Base-by-base conservation (phyloP, 2,329 filamentous ascomycete genomes). In the Aspergillus candidus region DNA sequence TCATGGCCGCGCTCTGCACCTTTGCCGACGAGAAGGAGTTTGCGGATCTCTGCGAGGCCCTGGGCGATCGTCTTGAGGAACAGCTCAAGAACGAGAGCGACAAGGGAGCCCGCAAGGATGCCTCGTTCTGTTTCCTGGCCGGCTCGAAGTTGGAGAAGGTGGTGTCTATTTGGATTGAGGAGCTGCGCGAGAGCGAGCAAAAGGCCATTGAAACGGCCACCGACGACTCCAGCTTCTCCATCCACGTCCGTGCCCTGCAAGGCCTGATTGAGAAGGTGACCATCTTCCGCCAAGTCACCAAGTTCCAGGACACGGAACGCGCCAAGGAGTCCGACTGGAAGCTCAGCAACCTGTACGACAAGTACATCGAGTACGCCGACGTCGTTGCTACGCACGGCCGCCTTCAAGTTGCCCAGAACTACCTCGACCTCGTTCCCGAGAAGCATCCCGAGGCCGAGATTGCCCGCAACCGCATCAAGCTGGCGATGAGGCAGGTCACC, bases 111-210 rank as follows among this genome's bases (percentile, higher is more conserved):
- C 79, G 88, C 50, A 91, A 94, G 65, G 88, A 98, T 66, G 93
- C 93, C 30, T 90, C 88, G 1, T 94, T 98, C 77, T 98, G 94
- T 69, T 98, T 90, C 68, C 73, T 98, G 49, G 89, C 91, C 35
- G 91, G 93, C 47, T 94, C 91, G 13, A 97, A 96, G 71, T 77
- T 98, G 4, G 91, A 98, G 68, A 98, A 98, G 77, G 91, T 97
- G 17, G 87, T 97, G 36, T 78, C 78, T 31, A 96, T 97, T 60
- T 98, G 93, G 93, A 84, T 91, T 42, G 77, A 86, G 40, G 90
- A 97, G 67, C 79, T 97, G 12, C 79, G 88, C 53, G 89, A 97
- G 68, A 79, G 82, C 17, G 89, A 96, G 66, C 80, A 84, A 57
- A 80, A 82, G 35, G 82, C 81, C 11, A 73, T 94, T 49, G 77